Evolutionary conservation across 78 protist species (phyloP).

Genomic region (slime mould (Dictyostelium discoideum)): DNA sequence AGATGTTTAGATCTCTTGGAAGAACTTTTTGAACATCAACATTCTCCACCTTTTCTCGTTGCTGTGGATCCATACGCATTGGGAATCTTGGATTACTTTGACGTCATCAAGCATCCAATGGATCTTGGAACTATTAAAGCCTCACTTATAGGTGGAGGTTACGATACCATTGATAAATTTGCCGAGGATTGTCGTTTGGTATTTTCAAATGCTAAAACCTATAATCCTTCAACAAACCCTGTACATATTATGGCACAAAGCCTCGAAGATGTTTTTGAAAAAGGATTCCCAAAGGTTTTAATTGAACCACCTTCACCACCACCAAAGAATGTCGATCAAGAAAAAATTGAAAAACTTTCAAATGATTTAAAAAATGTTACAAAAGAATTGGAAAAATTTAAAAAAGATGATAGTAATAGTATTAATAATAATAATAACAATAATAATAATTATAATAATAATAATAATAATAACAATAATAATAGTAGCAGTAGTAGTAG

Average conservation of each 20-base stretch:
- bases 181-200: slow-evolving; percentile 61
- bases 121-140: slow-evolving; percentile 91
- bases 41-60: slow-evolving; percentile 62
- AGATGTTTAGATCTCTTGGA: slow-evolving; percentile 51
- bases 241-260: slow-evolving; percentile 76
- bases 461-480: not conserved
- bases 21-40: slow-evolving; percentile 17
- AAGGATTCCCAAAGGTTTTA: slow-evolving; percentile 30
- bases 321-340: slow-evolving; percentile 16
- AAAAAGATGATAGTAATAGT: not conserved
- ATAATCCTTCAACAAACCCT: slow-evolving; percentile 67
- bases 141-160: slow-evolving; percentile 61
- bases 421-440: not conserved
- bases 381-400: slow-evolving; percentile 58
- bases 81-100: slow-evolving; percentile 89
- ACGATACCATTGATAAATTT: slow-evolving; percentile 35
- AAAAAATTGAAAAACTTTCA: slow-evolving; percentile 45
- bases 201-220: slow-evolving; percentile 62
- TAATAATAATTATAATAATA: not conserved
- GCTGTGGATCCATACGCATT: slow-evolving; percentile 93
- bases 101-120: slow-evolving; percentile 91
- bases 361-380: slow-evolving; percentile 32
- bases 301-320: slow-evolving; percentile 15
- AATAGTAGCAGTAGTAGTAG: not conserved
- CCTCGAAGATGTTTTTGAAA: slow-evolving; percentile 57